phyloP scores from a whole-genome alignment of 176 grass and related monocot species.

The Carex pumila region DNA sequence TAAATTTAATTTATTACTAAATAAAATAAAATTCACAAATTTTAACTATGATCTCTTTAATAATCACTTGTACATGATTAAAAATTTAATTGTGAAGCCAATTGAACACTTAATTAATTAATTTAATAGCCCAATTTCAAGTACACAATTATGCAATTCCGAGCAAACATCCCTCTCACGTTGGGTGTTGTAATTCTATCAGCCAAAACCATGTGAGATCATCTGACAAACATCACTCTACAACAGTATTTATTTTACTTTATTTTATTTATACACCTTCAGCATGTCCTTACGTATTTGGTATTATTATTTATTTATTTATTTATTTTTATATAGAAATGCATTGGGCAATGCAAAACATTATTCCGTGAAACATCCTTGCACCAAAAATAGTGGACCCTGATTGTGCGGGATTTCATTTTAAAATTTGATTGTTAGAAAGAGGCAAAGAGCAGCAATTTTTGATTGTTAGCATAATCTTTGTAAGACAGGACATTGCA shows the following conservation, averaged over 20 bases:
- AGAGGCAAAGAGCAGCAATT: background rate
- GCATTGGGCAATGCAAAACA: background rate
- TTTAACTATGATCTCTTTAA: background rate
- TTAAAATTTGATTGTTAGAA: background rate
- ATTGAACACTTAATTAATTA: background rate
- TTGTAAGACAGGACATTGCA: background rate
- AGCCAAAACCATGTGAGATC: background rate
- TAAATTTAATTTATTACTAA: background rate
- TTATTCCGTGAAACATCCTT: conserved; percentile 9
- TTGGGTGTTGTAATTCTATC: conserved; percentile 8
- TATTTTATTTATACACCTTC: background rate
- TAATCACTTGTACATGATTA: background rate
- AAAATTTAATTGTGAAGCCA: background rate
- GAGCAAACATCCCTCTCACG: background rate
- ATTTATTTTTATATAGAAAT: too few species aligned
- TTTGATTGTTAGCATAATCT: background rate
- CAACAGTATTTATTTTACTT: background rate
- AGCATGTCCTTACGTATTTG: background rate
- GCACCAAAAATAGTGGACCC: background rate
- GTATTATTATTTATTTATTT: background rate
- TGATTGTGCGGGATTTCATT: background rate
- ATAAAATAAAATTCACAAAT: background rate
- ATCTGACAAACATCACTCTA: background rate
- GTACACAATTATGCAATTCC: background rate
- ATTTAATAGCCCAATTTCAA: background rate